Conservation (phyloP, 2,329 filamentous ascomycete genomes). For the Albophoma yamanashiensis region DNA sequence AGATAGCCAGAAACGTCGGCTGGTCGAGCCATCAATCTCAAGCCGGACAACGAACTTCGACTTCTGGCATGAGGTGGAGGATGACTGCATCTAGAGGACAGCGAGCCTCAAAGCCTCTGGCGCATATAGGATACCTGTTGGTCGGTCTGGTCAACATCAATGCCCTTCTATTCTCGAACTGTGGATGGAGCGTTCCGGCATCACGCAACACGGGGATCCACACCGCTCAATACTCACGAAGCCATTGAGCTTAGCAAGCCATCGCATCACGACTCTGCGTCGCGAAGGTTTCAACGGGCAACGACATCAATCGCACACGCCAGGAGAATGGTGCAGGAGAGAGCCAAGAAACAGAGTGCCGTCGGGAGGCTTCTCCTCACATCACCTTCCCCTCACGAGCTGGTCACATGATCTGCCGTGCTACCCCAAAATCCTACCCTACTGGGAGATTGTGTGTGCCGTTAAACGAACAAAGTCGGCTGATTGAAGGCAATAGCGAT, state of each 20-base stretch:
- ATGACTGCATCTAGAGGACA: neutral
- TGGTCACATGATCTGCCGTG: conserved; percentile 19
- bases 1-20: neutral
- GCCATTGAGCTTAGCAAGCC: neutral
- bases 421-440: conserved; percentile 9
- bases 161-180: neutral
- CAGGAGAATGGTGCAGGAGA: neutral
- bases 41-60: neutral
- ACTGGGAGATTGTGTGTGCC: neutral
- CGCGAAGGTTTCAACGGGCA: neutral
- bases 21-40: neutral
- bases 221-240: neutral
- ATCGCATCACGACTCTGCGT: neutral
- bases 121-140: neutral
- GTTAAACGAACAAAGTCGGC: neutral
- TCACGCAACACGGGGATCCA: neutral
- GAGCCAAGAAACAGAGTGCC: neutral
- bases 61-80: neutral
- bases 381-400: conserved; percentile 19
- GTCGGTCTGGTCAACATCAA: neutral
- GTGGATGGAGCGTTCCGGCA: neutral
- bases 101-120: neutral
- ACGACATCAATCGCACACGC: neutral
- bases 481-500: neutral
- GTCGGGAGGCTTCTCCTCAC: neutral